Base-by-base conservation (phyloP, 2,329 filamentous ascomycete genomes). In the Bimuria novae-zelandiae region DNA sequence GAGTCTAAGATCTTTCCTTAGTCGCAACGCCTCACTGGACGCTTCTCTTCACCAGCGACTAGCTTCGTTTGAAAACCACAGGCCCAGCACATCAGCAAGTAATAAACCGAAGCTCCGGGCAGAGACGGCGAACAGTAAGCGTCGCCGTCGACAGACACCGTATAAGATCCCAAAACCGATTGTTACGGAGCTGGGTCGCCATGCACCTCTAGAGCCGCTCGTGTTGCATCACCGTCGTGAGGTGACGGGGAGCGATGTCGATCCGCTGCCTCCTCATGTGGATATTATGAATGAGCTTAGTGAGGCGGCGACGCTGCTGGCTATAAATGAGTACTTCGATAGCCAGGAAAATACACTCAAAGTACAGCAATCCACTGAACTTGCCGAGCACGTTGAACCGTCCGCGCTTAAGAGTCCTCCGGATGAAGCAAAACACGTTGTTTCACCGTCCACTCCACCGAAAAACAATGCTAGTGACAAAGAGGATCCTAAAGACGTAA, bases 281-380 rank as follows among this genome's bases (percentile, higher is more conserved):
- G 63, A 69, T 22, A 63, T 64, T 19, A 57, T 62, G n/a, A 47
- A 39, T 14, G 51, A 59, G 19, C 52, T 59, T 7, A 61, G 52
- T 7, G 63, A 65, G 16, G 52, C 62, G 32, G 63, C 63, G n/a
- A 64, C 63, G 4, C 65, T 66, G 46, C 53, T 65, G 19, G 61
- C 69, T 7, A 65, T 69, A 22, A 64, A 71, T 37, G 62, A 65
- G 45, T 70, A 70, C 35, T 69, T 67, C 40, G 61, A 41, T n/a
- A 33, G 14, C 35, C 41, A 43, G 5, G 49, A 42, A 17, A 6
- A 11, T 33, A 11, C 37, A 27, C 17, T 27, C 2, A 16, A 5
- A 12, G 32, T 21, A 4, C 16, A 35, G 8, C 22, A n/a, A 19
- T 22, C 40, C 1, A 22, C 4, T n/a, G 43, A 46, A 19, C 11